Evolutionary conservation across 768 basidiomycete species (phyloP).

Genomic region (Pluteus cervinus): DNA sequence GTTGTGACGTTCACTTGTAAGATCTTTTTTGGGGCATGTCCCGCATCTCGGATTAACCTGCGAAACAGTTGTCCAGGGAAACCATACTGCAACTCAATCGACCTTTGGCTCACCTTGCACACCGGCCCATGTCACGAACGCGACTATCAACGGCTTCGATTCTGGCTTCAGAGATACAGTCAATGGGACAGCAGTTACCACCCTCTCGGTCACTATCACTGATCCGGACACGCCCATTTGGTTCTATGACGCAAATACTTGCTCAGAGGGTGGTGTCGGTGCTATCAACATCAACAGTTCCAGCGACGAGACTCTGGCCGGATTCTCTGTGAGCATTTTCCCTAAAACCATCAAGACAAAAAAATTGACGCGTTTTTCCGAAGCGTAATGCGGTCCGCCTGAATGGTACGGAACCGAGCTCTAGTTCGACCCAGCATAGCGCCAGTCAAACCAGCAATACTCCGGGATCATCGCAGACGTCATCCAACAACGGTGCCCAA

Average conservation of each 20-base stretch:
- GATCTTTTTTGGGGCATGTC: conserved; percentile 7
- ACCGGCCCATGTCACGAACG: conserved; percentile 39
- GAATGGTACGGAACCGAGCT: conserved; percentile 37
- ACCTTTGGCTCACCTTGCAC: conserved; percentile 50
- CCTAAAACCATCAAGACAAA: background rate
- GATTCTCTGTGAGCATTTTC: conserved; percentile 35
- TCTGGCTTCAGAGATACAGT: conserved; percentile 43
- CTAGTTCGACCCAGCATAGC: too few species aligned
- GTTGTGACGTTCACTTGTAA: conserved; percentile 52
- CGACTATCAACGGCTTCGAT: conserved; percentile 53
- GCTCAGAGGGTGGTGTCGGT: conserved; percentile 53
- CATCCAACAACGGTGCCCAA: too few species aligned
- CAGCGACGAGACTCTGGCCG: conserved; percentile 33
- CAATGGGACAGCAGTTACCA: conserved; percentile 41
- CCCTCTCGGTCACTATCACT: conserved; percentile 36
- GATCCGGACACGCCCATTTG: conserved; percentile 44
- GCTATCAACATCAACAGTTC: conserved; percentile 50
- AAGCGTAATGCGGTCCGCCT: conserved; percentile 54
- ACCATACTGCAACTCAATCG: conserved; percentile 52
- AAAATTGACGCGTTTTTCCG: conserved; percentile 3
- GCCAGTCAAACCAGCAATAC: too few species aligned
- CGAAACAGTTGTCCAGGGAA: conserved; percentile 41
- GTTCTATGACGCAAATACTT: conserved; percentile 55
- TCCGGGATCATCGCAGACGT: too few species aligned
- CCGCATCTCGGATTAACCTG: background rate